Percentiles rank a stretch among this genome's conserved stretches.
phyloP scores from a whole-genome alignment of 2,329 filamentous ascomycete genomes.

The Fusarium siculi region DNA sequence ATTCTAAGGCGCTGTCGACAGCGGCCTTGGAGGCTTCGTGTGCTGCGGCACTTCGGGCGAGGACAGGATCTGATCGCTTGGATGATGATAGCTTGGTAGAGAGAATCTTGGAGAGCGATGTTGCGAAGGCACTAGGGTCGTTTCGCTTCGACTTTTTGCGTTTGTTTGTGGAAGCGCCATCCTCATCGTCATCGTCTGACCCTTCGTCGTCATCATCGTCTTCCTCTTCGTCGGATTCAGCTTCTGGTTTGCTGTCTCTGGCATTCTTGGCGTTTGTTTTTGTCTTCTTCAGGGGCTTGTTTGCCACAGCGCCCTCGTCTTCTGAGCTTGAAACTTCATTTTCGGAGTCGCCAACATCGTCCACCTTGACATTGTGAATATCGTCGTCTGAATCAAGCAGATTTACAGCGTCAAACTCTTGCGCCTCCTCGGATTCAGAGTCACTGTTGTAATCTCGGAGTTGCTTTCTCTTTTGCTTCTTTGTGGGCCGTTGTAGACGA shows the following conservation, averaged over 20 bases:
- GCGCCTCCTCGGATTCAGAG: conserved; percentile 56
- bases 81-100: conserved; percentile 85
- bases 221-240: conserved; percentile 38
- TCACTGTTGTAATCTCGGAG: conserved; percentile 64
- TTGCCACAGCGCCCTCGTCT: conserved; percentile 46
- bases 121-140: conserved; percentile 90
- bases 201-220: conserved; percentile 41
- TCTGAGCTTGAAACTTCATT: conserved; percentile 52
- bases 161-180: conserved; percentile 46
- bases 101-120: conserved; percentile 92
- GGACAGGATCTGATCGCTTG: conserved; percentile 88
- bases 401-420: conserved; percentile 62
- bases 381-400: conserved; percentile 68
- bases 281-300: conserved; percentile 46
- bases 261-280: conserved; percentile 42
- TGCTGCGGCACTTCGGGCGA: conserved; percentile 82
- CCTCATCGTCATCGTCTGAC: conserved; percentile 53
- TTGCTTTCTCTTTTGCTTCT: conserved; percentile 62
- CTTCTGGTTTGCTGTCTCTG: conserved; percentile 35
- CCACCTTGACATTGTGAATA: conserved; percentile 62
- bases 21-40: conserved; percentile 77
- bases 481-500: conserved; percentile 55
- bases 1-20: conserved; percentile 81
- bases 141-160: conserved; percentile 81
- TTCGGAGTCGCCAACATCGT: conserved; percentile 58